These are phyloP conservation scores for Athelia psychrophila DNA, from an alignment of 1,284 basidiomycete genomes.

Conservation along the genomic window DNA sequence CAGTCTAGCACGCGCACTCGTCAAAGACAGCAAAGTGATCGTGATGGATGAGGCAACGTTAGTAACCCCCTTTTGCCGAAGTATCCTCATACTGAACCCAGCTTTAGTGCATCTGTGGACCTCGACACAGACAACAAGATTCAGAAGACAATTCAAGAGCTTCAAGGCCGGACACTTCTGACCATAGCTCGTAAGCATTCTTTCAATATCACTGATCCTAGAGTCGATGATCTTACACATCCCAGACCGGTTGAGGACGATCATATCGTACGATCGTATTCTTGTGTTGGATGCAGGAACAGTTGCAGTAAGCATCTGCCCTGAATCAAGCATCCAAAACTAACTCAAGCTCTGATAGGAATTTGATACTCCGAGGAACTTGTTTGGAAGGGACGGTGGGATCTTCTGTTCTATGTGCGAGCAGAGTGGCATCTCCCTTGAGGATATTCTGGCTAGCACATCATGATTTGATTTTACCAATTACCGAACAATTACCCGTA, in stretches of 20 bases:
- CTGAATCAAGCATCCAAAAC: neutral
- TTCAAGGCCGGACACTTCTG: conserved; percentile 58
- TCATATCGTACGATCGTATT: conserved; percentile 79
- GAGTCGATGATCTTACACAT: neutral
- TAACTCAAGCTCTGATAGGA: neutral
- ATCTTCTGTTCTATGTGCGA: neutral
- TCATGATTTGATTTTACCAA: too few species aligned
- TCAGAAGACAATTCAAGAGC: conserved; percentile 68
- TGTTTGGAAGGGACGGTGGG: neutral
- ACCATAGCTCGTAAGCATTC: conserved; percentile 65
- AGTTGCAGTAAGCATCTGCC: conserved; percentile 47
- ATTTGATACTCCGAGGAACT: neutral
- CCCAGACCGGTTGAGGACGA: conserved; percentile 75
- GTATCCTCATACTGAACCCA: too few species aligned
- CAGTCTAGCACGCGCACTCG: conserved; percentile 67
- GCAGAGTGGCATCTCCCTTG: too few species aligned
- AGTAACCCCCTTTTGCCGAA: conserved; percentile 11
- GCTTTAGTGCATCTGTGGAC: conserved; percentile 54
- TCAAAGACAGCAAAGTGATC: conserved; percentile 56
- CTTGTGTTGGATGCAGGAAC: conserved; percentile 69
- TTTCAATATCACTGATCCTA: neutral
- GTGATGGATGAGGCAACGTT: conserved; percentile 63
- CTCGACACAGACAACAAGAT: conserved; percentile 72
- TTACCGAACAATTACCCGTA: too few species aligned
- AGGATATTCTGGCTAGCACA: too few species aligned